Evolutionary conservation across 176 grass and related monocot species (phyloP), one percentile per base, ranked within the genome.

Genomic region (Triticum monococcum): DNA sequence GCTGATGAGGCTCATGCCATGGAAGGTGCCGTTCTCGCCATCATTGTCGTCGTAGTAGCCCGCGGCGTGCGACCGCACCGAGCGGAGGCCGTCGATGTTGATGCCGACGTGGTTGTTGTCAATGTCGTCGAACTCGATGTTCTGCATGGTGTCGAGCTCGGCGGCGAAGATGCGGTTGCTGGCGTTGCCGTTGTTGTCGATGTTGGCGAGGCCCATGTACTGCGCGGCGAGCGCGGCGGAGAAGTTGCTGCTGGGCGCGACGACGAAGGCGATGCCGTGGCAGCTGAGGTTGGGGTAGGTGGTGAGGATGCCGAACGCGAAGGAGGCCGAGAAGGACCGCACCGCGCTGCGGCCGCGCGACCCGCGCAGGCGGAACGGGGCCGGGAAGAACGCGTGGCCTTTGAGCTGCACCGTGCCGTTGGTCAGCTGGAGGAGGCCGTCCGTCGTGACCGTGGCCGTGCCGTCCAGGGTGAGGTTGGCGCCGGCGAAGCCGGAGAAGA

Each of bases 81-180:
- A 72, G 37, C 37, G 70, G 37, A 72, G 70, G 4, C 70, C 70
- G 5, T 72, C 11, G 36, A 72, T 72, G 69, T 72, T 41, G 4
- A 72, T n/a, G 40, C 69, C 69, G 10, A 72, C 5, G 22, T 72
- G 70, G 70, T 72, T 72, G 70, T 72, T 72, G 70, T 72, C 5
- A 5, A 72, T 72, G 70, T 43, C 70, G 11, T 72, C 70, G 11
- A 72, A 72, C 70, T 72, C 70, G n/a, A 72, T 72, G 37, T 72
- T 72, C 70, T 72, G 70, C 37, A 25, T 72, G 37, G 70, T 72
- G n/a, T 72, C 70, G 11, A 72, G 22, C 37, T 72, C 37, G 37
- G 70, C 37, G 37, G 22, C 10, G n/a, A 72, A 72, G 70, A 72
- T 43, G 70, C 23, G 70, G 70, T 72, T 72, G 70, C 22, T 72